Conservation (phyloP, 1,284 basidiomycete genomes). For the Cutaneotrichosporon arboriforme region DNA sequence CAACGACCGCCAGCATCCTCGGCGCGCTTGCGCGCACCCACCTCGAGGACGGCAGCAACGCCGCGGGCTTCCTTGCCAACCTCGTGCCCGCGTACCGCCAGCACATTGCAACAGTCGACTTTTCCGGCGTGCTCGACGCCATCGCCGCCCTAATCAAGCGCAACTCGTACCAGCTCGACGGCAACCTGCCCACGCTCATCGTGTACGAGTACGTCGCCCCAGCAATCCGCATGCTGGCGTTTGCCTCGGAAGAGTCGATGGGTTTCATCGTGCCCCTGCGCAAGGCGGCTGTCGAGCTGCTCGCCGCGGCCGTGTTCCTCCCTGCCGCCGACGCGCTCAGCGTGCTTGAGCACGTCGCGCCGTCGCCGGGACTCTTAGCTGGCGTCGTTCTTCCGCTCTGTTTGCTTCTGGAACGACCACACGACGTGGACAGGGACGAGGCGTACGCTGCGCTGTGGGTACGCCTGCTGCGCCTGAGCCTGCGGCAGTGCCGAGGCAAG, state of each 20-base stretch:
- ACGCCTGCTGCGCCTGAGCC: slow-evolving; percentile 57
- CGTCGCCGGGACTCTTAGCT: slow-evolving; percentile 57
- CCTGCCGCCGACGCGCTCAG: slow-evolving; percentile 57
- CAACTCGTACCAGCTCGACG: slow-evolving; percentile 54
- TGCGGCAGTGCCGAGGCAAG: slow-evolving; percentile 48
- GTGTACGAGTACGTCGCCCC: slow-evolving; percentile 58
- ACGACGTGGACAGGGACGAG: slow-evolving; percentile 51
- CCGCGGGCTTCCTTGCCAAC: slow-evolving; percentile 56
- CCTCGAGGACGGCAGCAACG: slow-evolving; percentile 49
- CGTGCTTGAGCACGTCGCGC: slow-evolving; percentile 56
- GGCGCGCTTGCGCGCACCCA: slow-evolving; percentile 29
- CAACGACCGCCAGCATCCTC: slow-evolving; percentile 26
- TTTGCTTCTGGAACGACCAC: slow-evolving; percentile 55
- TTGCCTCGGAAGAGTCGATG: slow-evolving; percentile 55
- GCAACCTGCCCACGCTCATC: slow-evolving; percentile 55
- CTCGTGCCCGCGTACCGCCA: slow-evolving; percentile 58
- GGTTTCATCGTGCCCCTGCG: slow-evolving; percentile 55
- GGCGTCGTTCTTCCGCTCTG: slow-evolving; percentile 59
- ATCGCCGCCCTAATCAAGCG: slow-evolving; percentile 53
- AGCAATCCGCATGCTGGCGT: slow-evolving; percentile 55
- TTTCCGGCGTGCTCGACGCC: slow-evolving; percentile 59
- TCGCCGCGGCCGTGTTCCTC: slow-evolving; percentile 56
- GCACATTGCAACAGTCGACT: slow-evolving; percentile 56
- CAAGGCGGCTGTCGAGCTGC: slow-evolving; percentile 54
- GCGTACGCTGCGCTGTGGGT: slow-evolving; percentile 58